Conservation (phyloP, 208 protist species). For the Acanthamoeba healyi region DNA sequence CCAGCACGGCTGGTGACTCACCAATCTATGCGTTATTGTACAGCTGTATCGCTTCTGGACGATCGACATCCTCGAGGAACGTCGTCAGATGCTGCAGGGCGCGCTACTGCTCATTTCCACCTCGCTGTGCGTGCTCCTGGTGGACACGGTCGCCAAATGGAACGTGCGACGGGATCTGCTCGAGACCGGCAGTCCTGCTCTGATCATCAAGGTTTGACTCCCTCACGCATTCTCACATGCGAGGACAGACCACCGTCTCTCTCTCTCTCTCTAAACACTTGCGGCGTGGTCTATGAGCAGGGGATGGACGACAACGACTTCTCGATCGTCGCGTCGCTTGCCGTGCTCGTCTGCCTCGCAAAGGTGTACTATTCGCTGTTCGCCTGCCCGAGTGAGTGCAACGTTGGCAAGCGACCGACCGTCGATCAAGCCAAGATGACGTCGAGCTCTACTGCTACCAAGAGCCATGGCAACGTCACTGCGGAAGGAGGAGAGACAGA, state of each 20-base stretch:
- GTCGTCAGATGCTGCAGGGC: conserved; percentile 10
- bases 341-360: background rate
- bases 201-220: background rate
- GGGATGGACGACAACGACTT: conserved; percentile 51
- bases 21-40: too few species aligned
- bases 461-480: background rate
- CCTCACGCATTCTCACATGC: too few species aligned
- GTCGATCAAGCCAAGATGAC: background rate
- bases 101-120: background rate
- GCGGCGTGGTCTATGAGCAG: background rate
- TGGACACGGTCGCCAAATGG: conserved; percentile 38
- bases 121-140: conserved; percentile 1
- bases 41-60: conserved; percentile 38
- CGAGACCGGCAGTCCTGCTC: conserved; percentile 3
- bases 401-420: background rate
- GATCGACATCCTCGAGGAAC: conserved; percentile 16
- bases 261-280: background rate
- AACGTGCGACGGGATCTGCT: conserved; percentile 36
- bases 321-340: background rate
- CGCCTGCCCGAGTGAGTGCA: background rate
- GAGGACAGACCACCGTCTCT: too few species aligned
- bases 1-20: background rate
- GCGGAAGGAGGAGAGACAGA: background rate
- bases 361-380: background rate
- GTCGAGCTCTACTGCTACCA: background rate